A percentile compares a stretch with the other conserved stretches of the same genome.
Evolutionary conservation across 129 eudicot genomes (phyloP).

Genomic region (Lactuca sativa): DNA sequence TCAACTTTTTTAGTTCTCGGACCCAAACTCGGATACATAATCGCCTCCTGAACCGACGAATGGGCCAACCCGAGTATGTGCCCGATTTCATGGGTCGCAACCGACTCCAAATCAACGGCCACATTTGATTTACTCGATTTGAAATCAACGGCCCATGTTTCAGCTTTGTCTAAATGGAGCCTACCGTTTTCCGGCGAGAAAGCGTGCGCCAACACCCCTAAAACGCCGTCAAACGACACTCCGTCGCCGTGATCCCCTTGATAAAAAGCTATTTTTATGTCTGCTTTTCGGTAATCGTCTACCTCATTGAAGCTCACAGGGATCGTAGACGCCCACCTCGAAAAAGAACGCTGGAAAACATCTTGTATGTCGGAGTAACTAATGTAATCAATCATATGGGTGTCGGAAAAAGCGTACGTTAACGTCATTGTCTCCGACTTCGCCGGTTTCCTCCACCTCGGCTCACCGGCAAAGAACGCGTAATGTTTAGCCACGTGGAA

Average conservation of each 20-base stretch:
- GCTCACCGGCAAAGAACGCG: conserved; percentile 59
- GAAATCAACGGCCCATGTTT: conserved; percentile 84
- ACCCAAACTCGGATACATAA: conserved; percentile 88
- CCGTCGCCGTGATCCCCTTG: conserved; percentile 91
- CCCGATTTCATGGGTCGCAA: conserved; percentile 94
- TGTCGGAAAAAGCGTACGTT: conserved; percentile 64
- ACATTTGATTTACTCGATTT: conserved; percentile 33
- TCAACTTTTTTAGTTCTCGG: conserved; percentile 74
- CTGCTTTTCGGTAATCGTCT: conserved; percentile 42
- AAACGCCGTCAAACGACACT: conserved; percentile 77
- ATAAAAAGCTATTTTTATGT: conserved; percentile 67
- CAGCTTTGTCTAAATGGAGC: conserved; percentile 70
- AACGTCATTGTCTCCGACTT: conserved; percentile 43
- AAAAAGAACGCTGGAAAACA: conserved; percentile 53
- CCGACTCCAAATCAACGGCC: conserved; percentile 88
- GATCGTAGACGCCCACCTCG: conserved; percentile 76
- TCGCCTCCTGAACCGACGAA: conserved; percentile 63
- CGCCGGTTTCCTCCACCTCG: conserved; percentile 51
- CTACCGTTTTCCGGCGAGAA: conserved; percentile 89
- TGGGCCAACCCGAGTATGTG: conserved; percentile 94
- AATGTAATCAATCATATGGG: conserved; percentile 45
- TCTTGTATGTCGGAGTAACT: conserved; percentile 35
- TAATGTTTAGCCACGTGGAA: conserved; percentile 48
- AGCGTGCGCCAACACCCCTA: conserved; percentile 80
- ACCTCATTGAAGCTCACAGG: conserved; percentile 67